Conservation (phyloP, 148 eudicot genomes). For the Chenopodium album region DNA sequence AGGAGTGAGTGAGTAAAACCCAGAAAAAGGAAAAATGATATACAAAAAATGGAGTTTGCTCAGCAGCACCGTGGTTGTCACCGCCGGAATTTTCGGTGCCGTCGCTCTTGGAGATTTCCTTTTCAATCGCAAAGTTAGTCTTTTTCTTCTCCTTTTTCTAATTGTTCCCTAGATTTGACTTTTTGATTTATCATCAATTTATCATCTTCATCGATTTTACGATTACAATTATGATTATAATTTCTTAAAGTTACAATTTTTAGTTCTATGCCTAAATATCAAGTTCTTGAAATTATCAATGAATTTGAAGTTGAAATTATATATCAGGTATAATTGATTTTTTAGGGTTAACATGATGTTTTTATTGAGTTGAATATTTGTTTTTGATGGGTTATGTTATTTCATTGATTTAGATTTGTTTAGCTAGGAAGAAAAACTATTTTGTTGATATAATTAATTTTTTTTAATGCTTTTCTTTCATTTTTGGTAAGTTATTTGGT, state of each 20-base stretch:
- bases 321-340: not conserved
- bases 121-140: not conserved
- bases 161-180: not conserved
- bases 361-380: not conserved
- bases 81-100: not conserved
- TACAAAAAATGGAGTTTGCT: conserved; percentile 17
- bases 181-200: not conserved
- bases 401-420: not conserved
- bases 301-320: not conserved
- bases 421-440: not conserved
- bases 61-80: not conserved
- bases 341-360: not conserved
- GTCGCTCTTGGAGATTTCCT: not conserved
- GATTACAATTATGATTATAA: not conserved
- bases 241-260: not conserved
- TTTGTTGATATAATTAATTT: too few species aligned
- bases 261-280: not conserved
- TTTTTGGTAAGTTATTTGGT: too few species aligned
- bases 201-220: not conserved
- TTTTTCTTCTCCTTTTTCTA: not conserved
- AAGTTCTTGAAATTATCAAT: too few species aligned
- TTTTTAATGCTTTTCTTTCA: too few species aligned
- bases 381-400: not conserved
- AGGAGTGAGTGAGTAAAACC: not conserved
- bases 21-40: not conserved